These are phyloP conservation scores for Coemansia sp. DNA, from an alignment of 192 early-diverging fungal species.

Conservation along the genomic window DNA sequence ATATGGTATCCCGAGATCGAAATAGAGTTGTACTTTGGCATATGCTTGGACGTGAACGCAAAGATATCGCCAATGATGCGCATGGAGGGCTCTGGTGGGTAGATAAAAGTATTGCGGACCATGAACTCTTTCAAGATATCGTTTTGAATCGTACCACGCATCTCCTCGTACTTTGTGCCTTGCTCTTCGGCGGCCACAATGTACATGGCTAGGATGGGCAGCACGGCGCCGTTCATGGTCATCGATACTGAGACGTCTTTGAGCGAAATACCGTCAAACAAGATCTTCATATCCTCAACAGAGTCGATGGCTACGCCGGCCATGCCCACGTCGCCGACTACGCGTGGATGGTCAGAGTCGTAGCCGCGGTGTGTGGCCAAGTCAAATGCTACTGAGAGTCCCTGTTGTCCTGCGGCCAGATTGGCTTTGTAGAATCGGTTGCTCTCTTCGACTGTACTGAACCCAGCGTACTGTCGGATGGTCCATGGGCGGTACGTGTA, in stretches of 20 bases:
- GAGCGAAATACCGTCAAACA: conserved; percentile 87
- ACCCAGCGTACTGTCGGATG: conserved; percentile 87
- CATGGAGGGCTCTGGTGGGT: conserved; percentile 91
- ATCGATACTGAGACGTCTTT: conserved; percentile 91
- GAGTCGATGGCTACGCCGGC: conserved; percentile 92
- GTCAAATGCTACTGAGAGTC: conserved; percentile 87
- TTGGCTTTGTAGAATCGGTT: conserved; percentile 89
- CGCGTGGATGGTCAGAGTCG: conserved; percentile 89
- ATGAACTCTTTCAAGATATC: conserved; percentile 95
- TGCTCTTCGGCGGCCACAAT: conserved; percentile 88
- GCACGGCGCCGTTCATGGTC: conserved; percentile 95
- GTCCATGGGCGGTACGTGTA: conserved; percentile 87
- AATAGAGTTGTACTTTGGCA: conserved; percentile 95
- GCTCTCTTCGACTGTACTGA: conserved; percentile 90
- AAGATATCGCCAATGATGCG: conserved; percentile 91
- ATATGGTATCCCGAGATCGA: conserved; percentile 96
- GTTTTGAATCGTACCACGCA: conserved; percentile 89
- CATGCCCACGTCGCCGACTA: conserved; percentile 90
- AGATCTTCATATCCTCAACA: conserved; percentile 91
- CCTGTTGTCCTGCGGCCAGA: conserved; percentile 87
- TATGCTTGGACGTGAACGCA: conserved; percentile 80
- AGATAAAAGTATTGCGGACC: conserved; percentile 94
- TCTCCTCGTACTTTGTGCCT: conserved; percentile 76
- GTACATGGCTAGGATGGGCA: conserved; percentile 90
- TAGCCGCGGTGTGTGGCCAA: conserved; percentile 89